Evolutionary conservation across 352 stramenopile genomes (phyloP).

Genomic region (Aphanomyces invadans): DNA sequence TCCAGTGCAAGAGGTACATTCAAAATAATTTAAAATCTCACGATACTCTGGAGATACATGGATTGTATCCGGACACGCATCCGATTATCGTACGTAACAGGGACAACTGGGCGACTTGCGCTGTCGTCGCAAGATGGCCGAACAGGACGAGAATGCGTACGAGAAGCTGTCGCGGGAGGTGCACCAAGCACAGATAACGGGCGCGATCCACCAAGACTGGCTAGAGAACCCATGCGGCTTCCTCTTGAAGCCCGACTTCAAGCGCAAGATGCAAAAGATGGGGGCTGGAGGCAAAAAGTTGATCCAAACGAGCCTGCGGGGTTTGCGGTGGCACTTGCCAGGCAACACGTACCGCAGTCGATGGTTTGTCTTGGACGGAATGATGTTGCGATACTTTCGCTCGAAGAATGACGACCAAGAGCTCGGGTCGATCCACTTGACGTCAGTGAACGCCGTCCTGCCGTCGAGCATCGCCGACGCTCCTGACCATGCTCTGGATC

Average conservation of each 20-base stretch:
- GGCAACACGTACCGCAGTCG: constrained; percentile 71
- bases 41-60: no score
- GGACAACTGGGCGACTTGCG: background rate
- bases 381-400: constrained; percentile 86
- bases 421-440: constrained; percentile 79
- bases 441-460: constrained; percentile 79
- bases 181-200: constrained; percentile 84
- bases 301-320: constrained; percentile 48
- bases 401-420: constrained; percentile 81
- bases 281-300: constrained; percentile 81
- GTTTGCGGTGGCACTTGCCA: constrained; percentile 68
- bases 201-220: constrained; percentile 84
- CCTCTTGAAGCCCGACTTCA: constrained; percentile 83
- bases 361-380: constrained; percentile 84
- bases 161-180: constrained; percentile 86
- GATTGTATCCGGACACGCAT: background rate
- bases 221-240: constrained; percentile 85
- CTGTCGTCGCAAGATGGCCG: constrained; percentile 12
- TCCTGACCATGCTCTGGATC: constrained; percentile 72
- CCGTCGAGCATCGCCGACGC: constrained; percentile 83
- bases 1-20: no score
- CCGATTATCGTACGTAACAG: background rate
- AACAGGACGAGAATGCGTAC: constrained; percentile 66
- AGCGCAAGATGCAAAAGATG: constrained; percentile 78
- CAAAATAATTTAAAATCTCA: background rate